Percentiles rank a stretch among this genome's conserved stretches.
Evolutionary conservation across 1,284 basidiomycete genomes (phyloP).

Genomic region (Cerrena zonata): DNA sequence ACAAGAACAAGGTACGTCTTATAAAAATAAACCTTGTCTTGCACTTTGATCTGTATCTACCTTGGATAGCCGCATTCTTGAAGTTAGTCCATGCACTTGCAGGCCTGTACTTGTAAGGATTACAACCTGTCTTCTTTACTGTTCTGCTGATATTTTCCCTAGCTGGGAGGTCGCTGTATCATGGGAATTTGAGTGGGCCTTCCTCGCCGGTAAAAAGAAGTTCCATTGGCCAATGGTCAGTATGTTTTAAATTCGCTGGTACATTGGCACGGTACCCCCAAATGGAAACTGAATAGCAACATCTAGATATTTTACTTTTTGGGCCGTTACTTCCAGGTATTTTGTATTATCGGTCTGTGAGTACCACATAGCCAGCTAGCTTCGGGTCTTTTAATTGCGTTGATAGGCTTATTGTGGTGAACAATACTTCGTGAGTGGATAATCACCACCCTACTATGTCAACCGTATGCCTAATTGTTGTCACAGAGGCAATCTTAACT

Average conservation of each 20-base stretch:
- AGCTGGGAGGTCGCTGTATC: slow-evolving; percentile 41
- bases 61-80: slow-evolving; percentile 44
- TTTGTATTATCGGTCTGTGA: slow-evolving; percentile 59
- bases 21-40: background rate
- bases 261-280: too few species aligned
- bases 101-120: slow-evolving; percentile 51
- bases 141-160: background rate
- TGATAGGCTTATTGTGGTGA: background rate
- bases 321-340: slow-evolving; percentile 57
- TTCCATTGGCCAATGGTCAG: slow-evolving; percentile 36
- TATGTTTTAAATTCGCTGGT: too few species aligned
- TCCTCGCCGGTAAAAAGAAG: slow-evolving; percentile 46
- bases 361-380: slow-evolving; percentile 2
- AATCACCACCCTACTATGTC: background rate
- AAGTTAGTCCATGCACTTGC: slow-evolving; percentile 58
- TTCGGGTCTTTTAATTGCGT: slow-evolving; percentile 31
- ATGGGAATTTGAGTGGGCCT: slow-evolving; percentile 58
- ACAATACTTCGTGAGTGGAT: background rate
- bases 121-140: background rate
- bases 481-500: slow-evolving; percentile 42
- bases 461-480: background rate
- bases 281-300: too few species aligned
- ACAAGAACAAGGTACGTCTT: slow-evolving; percentile 39
- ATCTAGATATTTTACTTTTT: slow-evolving; percentile 65
- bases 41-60: background rate